Percentiles rank a stretch among this genome's conserved stretches.
Evolutionary conservation across 345 rosid genomes (phyloP).

Genomic region (Physaria fendleri): DNA sequence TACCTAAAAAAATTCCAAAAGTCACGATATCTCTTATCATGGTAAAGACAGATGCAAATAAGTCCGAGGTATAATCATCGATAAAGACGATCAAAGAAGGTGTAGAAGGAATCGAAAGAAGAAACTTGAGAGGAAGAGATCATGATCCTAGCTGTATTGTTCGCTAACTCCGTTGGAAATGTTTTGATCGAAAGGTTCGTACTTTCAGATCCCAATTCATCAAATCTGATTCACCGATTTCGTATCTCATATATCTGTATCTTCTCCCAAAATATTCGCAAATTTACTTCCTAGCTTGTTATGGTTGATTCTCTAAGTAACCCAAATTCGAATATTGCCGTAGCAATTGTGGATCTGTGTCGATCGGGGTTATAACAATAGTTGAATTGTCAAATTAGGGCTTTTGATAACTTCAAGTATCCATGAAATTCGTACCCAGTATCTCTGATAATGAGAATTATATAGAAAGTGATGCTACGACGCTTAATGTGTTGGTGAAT

Average conservation of each 20-base stretch:
- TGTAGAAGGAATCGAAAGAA: not conserved
- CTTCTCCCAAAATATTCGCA: no score
- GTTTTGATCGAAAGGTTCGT: conserved; percentile 59
- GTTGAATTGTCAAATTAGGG: no score
- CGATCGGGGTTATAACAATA: not conserved
- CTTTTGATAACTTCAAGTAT: not conserved
- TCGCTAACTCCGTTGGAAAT: conserved; percentile 65
- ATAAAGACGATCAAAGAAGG: no score
- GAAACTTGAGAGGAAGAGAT: not conserved
- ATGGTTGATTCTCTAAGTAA: not conserved
- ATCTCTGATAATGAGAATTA: not conserved
- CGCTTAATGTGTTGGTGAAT: conserved; percentile 53
- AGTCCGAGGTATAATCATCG: no score
- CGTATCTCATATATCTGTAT: no score
- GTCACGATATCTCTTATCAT: no score
- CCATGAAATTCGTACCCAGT: not conserved
- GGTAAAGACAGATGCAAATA: no score
- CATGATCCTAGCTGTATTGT: conserved; percentile 66
- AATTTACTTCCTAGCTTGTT: not conserved
- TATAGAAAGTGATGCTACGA: no score
- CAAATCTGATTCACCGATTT: not conserved
- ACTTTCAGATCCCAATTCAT: no score
- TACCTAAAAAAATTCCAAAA: no score
- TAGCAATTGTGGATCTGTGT: conserved; percentile 3
- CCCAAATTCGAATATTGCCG: not conserved